Percentiles rank a stretch among this genome's conserved stretches.
phyloP scores from a whole-genome alignment of 805 yeast genomes.

The Candida insectalens region DNA sequence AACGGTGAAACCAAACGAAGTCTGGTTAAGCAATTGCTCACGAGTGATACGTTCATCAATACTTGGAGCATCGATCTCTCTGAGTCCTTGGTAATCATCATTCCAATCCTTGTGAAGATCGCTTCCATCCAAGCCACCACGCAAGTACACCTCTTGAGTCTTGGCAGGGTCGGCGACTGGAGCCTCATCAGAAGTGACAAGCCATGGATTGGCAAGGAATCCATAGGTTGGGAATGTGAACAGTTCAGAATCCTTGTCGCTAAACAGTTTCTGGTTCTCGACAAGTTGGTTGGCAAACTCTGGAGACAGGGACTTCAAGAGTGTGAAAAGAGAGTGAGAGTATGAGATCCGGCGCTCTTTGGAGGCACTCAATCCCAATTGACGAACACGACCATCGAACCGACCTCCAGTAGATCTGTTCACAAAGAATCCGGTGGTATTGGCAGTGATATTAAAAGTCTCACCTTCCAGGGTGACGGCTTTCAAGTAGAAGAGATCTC shows the following conservation, averaged over 20 bases:
- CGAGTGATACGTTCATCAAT: conserved; percentile 57
- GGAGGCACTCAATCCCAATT: conserved; percentile 13
- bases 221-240: conserved; percentile 53
- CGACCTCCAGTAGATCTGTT: conserved; percentile 56
- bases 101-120: conserved; percentile 71
- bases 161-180: conserved; percentile 46
- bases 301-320: conserved; percentile 60
- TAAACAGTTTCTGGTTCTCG: conserved; percentile 37
- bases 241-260: conserved; percentile 39
- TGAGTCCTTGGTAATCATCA: conserved; percentile 78
- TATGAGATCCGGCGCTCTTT: conserved; percentile 21
- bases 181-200: conserved; percentile 27
- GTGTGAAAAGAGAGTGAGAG: conserved; percentile 46
- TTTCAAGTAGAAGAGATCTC: conserved; percentile 73
- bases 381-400: conserved; percentile 53
- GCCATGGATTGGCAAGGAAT: conserved; percentile 69
- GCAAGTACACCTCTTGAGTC: conserved; percentile 43
- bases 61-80: conserved; percentile 53
- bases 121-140: conserved; percentile 51
- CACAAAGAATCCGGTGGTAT: conserved; percentile 70
- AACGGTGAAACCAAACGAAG: conserved; percentile 65
- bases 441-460: conserved; percentile 67
- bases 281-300: conserved; percentile 43
- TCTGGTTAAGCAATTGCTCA: conserved; percentile 65
- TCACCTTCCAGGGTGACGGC: conserved; percentile 77